A percentile compares a stretch with the other conserved stretches of the same genome.
Conservation (phyloP, 306 rosid genomes). For the Vigna radiata region DNA sequence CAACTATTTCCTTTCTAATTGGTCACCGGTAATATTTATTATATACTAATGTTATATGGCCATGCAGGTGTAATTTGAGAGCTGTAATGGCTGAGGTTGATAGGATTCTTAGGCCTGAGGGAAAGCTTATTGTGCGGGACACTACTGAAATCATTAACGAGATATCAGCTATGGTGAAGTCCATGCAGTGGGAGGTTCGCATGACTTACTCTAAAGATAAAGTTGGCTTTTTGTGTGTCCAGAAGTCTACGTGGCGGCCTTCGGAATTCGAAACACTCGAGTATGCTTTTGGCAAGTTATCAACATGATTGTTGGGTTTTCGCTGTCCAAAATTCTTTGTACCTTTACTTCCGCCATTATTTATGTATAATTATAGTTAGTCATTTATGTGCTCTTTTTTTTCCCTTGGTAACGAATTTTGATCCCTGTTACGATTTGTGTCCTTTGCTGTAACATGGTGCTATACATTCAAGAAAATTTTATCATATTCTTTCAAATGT, state of each 20-base stretch:
- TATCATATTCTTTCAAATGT: constrained; percentile 52
- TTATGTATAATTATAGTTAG: constrained; percentile 62
- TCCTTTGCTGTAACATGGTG: constrained; percentile 46
- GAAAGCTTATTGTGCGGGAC: constrained; percentile 88
- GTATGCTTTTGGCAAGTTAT: constrained; percentile 59
- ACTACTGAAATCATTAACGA: constrained; percentile 61
- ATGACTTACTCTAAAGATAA: constrained; percentile 76
- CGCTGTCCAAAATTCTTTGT: constrained; percentile 51
- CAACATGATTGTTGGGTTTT: constrained; percentile 45
- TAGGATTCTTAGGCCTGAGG: constrained; percentile 91
- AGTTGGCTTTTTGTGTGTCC: constrained; percentile 79
- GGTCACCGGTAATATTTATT: constrained; percentile 7
- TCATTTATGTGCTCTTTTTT: constrained; percentile 38
- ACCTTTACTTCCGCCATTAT: constrained; percentile 49
- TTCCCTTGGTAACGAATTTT: constrained; percentile 43
- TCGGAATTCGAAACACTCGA: constrained; percentile 64
- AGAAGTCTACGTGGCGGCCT: constrained; percentile 95
- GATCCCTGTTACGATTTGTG: constrained; percentile 45
- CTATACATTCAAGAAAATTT: constrained; percentile 39
- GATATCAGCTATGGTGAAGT: constrained; percentile 67
- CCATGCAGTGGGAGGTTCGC: constrained; percentile 95
- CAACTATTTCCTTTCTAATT: constrained; percentile 35
- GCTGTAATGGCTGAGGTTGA: constrained; percentile 87
- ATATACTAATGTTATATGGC: constrained; percentile 25
- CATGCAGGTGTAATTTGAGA: constrained; percentile 73